These are phyloP conservation scores for Pholiota adiposa DNA, from an alignment of 1,284 basidiomycete genomes.

Conservation along the genomic window DNA sequence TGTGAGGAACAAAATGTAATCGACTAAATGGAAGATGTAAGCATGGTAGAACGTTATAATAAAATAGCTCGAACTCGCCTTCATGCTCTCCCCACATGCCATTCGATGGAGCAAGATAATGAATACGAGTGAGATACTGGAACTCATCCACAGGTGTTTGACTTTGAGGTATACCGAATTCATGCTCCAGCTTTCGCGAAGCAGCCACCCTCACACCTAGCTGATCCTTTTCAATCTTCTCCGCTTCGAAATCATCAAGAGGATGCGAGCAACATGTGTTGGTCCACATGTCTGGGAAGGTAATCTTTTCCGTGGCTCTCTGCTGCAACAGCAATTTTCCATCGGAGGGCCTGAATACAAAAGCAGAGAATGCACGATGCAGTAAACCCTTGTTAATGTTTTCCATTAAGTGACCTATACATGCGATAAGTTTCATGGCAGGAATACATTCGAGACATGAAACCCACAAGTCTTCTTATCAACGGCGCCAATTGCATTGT, in stretches of 20 bases:
- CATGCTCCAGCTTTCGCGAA: conserved; percentile 94
- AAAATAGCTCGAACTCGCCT: conserved; percentile 54
- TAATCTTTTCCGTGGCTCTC: conserved; percentile 97
- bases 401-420: conserved; percentile 92
- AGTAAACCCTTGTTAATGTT: conserved; percentile 95
- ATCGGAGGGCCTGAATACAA: conserved; percentile 93
- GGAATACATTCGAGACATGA: conserved; percentile 1
- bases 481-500: conserved; percentile 86
- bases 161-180: conserved; percentile 87
- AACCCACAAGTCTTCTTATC: conserved; percentile 96
- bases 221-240: conserved; percentile 81
- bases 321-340: conserved; percentile 96
- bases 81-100: conserved; percentile 99
- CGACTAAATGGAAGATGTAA: conserved; percentile 63
- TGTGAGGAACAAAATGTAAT: conserved; percentile 97
- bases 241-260: conserved; percentile 86
- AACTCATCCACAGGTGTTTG: conserved; percentile 87
- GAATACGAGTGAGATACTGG: conserved; percentile 95
- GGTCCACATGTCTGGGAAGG: conserved; percentile 99
- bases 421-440: not conserved
- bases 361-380: conserved; percentile 98
- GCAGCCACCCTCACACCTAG: conserved; percentile 90
- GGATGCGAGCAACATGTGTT: conserved; percentile 99
- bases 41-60: not conserved
- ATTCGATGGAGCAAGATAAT: conserved; percentile 94